phyloP scores from a whole-genome alignment of 345 rosid genomes.

The Physaria fendleri region DNA sequence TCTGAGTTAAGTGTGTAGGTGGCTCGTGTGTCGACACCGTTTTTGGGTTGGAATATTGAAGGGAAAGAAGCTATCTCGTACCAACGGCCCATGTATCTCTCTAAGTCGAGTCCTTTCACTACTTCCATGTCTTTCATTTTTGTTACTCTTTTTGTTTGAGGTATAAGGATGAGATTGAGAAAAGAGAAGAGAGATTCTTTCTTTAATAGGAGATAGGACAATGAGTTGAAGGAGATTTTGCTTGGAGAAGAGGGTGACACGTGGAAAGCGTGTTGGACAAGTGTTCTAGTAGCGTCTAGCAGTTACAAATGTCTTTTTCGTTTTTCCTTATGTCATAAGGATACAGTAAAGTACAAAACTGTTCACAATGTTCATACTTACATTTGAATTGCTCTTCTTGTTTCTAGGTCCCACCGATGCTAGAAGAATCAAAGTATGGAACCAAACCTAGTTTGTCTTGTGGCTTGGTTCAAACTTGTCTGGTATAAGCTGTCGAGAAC shows the following conservation, averaged over 20 bases:
- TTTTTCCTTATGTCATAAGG: too few relatives aligned
- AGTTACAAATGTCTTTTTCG: slow-evolving; percentile 20
- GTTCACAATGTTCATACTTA: too few relatives aligned
- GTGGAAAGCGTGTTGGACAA: slow-evolving; percentile 26
- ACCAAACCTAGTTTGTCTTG: too few relatives aligned
- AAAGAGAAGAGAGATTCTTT: background rate
- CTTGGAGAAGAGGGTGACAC: slow-evolving; percentile 26
- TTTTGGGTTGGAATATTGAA: slow-evolving; percentile 62
- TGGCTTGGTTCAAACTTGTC: too few relatives aligned
- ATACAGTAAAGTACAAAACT: too few relatives aligned
- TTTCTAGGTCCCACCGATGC: too few relatives aligned
- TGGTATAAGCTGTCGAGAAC: too few relatives aligned
- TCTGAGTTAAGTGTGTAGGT: slow-evolving; percentile 67
- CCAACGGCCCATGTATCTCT: slow-evolving; percentile 89
- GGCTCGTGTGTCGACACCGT: slow-evolving; percentile 74
- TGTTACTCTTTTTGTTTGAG: slow-evolving; percentile 25
- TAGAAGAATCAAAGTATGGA: too few relatives aligned
- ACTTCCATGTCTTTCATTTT: slow-evolving; percentile 56
- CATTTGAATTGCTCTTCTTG: too few relatives aligned
- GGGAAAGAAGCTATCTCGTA: slow-evolving; percentile 91
- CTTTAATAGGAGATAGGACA: slow-evolving; percentile 10
- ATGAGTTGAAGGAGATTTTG: too few relatives aligned
- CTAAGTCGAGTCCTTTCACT: slow-evolving; percentile 57
- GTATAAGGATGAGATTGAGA: slow-evolving; percentile 7
- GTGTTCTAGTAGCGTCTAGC: background rate